Conservation (phyloP, 306 rosid genomes). For the Cicer cuneatum region DNA sequence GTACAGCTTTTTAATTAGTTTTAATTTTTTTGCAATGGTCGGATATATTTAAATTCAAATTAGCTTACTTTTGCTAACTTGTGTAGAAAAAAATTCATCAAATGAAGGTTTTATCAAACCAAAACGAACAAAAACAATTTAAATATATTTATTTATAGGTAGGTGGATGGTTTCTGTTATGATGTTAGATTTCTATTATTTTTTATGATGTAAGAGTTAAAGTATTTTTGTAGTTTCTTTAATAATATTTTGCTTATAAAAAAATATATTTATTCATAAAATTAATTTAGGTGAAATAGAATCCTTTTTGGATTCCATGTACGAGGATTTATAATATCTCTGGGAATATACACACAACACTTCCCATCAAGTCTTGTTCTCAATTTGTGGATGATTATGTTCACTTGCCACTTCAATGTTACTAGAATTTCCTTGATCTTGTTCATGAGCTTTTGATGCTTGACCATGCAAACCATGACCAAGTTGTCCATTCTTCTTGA, state of each 20-base stretch:
- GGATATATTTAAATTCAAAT: slow-evolving; percentile 1
- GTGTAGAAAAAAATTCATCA: background rate
- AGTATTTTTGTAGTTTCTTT: too few relatives aligned
- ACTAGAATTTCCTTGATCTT: slow-evolving; percentile 36
- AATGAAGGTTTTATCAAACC: slow-evolving; percentile 8
- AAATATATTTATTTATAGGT: background rate
- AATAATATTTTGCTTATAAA: too few relatives aligned
- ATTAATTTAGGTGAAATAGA: slow-evolving; percentile 9
- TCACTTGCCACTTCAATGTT: slow-evolving; percentile 33
- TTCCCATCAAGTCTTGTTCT: slow-evolving; percentile 47
- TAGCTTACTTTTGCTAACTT: background rate
- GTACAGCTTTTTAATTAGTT: too few relatives aligned
- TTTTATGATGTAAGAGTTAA: too few relatives aligned
- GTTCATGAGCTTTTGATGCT: slow-evolving; percentile 38
- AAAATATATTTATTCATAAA: slow-evolving; percentile 26
- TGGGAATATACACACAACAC: background rate
- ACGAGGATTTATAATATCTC: slow-evolving; percentile 33
- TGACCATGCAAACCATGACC: slow-evolving; percentile 51
- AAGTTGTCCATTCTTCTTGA: slow-evolving; percentile 48
- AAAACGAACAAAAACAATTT: background rate
- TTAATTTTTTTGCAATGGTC: background rate
- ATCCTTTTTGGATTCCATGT: slow-evolving; percentile 24
- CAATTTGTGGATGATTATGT: slow-evolving; percentile 43
- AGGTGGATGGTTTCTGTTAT: too few relatives aligned
- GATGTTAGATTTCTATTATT: too few relatives aligned